These are phyloP conservation scores for Fusarium citri DNA, from an alignment of 2,329 filamentous ascomycete genomes.

Conservation along the genomic window DNA sequence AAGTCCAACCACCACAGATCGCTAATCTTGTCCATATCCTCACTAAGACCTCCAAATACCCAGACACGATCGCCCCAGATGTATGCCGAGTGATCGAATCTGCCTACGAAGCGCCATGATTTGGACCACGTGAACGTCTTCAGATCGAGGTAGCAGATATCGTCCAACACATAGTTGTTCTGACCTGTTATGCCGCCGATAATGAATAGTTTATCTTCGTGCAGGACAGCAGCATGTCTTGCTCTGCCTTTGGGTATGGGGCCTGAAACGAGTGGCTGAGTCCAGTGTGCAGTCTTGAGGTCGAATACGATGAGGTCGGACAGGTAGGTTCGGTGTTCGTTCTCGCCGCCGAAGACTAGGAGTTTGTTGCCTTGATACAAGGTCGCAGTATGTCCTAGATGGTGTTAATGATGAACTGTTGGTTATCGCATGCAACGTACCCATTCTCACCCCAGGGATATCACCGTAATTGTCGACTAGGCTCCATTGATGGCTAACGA, in stretches of 20 bases:
- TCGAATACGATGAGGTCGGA: constrained; percentile 97
- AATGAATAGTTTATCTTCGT: constrained; percentile 97
- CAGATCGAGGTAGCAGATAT: constrained; percentile 95
- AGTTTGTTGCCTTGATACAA: constrained; percentile 94
- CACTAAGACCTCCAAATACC: constrained; percentile 95
- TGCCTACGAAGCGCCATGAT: constrained; percentile 92
- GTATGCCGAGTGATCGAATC: constrained; percentile 95
- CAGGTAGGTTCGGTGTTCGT: constrained; percentile 95
- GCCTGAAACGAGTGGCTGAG: constrained; percentile 87
- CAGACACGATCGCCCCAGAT: constrained; percentile 92
- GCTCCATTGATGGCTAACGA: constrained; percentile 90
- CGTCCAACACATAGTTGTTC: constrained; percentile 91
- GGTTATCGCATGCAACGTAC: constrained; percentile 60
- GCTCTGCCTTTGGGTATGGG: constrained; percentile 89
- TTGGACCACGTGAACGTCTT: constrained; percentile 99
- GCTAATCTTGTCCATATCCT: constrained; percentile 96
- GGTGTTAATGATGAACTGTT: constrained; percentile 15
- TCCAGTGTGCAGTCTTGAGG: constrained; percentile 94
- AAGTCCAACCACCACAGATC: constrained; percentile 98
- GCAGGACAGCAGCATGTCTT: constrained; percentile 90
- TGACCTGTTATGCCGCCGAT: constrained; percentile 95
- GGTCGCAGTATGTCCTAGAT: constrained; percentile 87
- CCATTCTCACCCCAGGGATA: constrained; percentile 97
- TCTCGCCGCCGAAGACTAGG: constrained; percentile 97
- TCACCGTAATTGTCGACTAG: constrained; percentile 98